A percentile compares a stretch with the other conserved stretches of the same genome.
phyloP scores from a whole-genome alignment of 2,329 filamentous ascomycete species.

The Lachnellula cervina region DNA sequence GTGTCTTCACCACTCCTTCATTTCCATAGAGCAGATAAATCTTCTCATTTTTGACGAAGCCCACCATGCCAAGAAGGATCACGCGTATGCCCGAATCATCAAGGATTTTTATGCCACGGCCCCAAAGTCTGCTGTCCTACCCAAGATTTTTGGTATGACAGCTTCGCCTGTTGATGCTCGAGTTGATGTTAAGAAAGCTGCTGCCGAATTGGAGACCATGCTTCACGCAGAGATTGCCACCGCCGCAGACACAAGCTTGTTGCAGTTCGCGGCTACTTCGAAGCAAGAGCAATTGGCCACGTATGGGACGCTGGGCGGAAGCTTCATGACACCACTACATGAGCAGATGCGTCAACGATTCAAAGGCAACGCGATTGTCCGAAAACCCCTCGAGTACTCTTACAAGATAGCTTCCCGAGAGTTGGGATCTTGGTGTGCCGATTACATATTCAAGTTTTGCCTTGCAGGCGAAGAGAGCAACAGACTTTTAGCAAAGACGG shows the following conservation, averaged over 20 bases:
- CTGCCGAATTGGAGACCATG: conserved; percentile 67
- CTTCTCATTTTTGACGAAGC: conserved; percentile 93
- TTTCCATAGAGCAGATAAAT: conserved; percentile 78
- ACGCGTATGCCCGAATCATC: conserved; percentile 85
- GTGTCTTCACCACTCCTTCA: conserved; percentile 72
- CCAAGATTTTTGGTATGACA: conserved; percentile 92
- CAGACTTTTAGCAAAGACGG: conserved; percentile 55
- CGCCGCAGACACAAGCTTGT: conserved; percentile 53
- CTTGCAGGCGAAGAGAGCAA: conserved; percentile 58
- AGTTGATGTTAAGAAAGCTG: conserved; percentile 65
- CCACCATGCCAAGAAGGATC: conserved; percentile 91
- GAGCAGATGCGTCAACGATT: conserved; percentile 48
- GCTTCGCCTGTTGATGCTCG: conserved; percentile 89
- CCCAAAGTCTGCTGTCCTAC: conserved; percentile 44
- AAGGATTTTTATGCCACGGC: conserved; percentile 69
- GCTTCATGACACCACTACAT: conserved; percentile 62
- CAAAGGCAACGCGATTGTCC: conserved; percentile 39
- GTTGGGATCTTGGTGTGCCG: conserved; percentile 79
- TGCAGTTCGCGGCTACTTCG: conserved; percentile 56
- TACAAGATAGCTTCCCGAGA: conserved; percentile 52
- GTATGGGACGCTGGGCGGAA: conserved; percentile 42
- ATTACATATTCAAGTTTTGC: conserved; percentile 71
- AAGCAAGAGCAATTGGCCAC: conserved; percentile 54
- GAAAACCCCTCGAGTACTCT: conserved; percentile 43
- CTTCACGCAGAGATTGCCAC: conserved; percentile 83